Evolutionary conservation across 129 eudicot genomes (phyloP), one percentile per base, ranked within the genome.

Genomic region (Lonicera japonica): DNA sequence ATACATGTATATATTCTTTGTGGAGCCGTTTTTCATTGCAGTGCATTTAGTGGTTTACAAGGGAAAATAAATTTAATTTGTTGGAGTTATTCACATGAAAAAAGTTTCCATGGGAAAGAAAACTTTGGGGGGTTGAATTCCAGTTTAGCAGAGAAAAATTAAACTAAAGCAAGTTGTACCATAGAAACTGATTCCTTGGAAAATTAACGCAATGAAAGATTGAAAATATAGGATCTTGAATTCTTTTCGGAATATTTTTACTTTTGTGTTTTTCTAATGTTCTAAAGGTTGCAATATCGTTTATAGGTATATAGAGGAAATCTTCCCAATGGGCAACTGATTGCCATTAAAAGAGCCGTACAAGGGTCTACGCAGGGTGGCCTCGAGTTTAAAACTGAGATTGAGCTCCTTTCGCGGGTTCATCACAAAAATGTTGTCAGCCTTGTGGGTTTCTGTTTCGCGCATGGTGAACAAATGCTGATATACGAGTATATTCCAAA

Each of bases 381-480:
- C 23, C 80, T 62, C 41, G 96, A 92, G 87, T 92, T 92, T 54
- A 92, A 92, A 79, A 92, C 84, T 21, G 98, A 92, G 85, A 92
- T 92, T n/a, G 98, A 92, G 82, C 98, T 92, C 66, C 90, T 92
- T 67, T 92, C 98, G 20, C 78, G 98, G 46, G 95, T 92, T 73
- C 98, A 92, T 74, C 98, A 92, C 82, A 87, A 87, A 84, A 92
- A 92, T 58, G 84, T 92, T 56, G 98, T 92, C 46, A 61, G 81
- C 54, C 88, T 92, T 17, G 73, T 87, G 0, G 98, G 98, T 60
- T 92, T 87, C 67, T 92, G 96, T 71, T 92, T 84, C 8, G 89
- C 84, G 54, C 80, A 70, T 63, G 86, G 75, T 38, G 98, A 87
- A 77, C 90, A 83, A 39, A 82, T 87, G 84, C 71, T 90, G 70